Conservation (phyloP, 805 yeast genomes). For the Scheffersomyces coipomensis region DNA sequence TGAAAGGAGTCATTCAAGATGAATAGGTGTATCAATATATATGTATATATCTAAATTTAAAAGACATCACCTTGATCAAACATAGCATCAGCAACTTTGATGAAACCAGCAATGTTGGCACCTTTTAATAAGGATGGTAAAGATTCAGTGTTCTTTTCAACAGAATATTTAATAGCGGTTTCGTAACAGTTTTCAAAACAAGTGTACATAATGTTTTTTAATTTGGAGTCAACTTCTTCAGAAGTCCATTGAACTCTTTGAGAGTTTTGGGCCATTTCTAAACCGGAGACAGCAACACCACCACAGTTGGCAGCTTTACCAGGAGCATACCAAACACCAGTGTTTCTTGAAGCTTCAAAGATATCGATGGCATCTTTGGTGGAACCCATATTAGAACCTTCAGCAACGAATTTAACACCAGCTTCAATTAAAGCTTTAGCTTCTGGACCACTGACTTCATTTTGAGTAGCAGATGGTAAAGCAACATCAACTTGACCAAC, state of each 20-base stretch:
- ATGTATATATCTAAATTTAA: constrained; percentile 5
- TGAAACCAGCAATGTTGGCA: constrained; percentile 98
- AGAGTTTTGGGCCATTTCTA: constrained; percentile 99
- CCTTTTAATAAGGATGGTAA: constrained; percentile 97
- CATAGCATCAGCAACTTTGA: constrained; percentile 98
- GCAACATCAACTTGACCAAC: constrained; percentile 94
- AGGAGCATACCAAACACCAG: constrained; percentile 94
- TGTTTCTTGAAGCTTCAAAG: constrained; percentile 78
- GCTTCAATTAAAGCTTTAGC: constrained; percentile 91
- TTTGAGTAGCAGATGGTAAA: constrained; percentile 97
- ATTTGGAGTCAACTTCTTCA: constrained; percentile 89
- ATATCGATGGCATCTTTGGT: constrained; percentile 95
- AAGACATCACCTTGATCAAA: constrained; percentile 88
- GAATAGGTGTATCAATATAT: neutral
- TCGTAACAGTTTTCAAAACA: constrained; percentile 92
- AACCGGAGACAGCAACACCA: constrained; percentile 98
- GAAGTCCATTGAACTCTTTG: constrained; percentile 87
- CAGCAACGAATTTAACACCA: constrained; percentile 92
- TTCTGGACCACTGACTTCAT: constrained; percentile 95
- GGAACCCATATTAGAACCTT: constrained; percentile 99
- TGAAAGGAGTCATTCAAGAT: neutral
- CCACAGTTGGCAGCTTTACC: constrained; percentile 99
- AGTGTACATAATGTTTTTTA: constrained; percentile 88
- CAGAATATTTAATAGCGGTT: constrained; percentile 78
- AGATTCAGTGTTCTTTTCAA: constrained; percentile 56